Evolutionary conservation across 371 early-diverging fungal genomes (phyloP).

Genomic region (Mortierella sp.): DNA sequence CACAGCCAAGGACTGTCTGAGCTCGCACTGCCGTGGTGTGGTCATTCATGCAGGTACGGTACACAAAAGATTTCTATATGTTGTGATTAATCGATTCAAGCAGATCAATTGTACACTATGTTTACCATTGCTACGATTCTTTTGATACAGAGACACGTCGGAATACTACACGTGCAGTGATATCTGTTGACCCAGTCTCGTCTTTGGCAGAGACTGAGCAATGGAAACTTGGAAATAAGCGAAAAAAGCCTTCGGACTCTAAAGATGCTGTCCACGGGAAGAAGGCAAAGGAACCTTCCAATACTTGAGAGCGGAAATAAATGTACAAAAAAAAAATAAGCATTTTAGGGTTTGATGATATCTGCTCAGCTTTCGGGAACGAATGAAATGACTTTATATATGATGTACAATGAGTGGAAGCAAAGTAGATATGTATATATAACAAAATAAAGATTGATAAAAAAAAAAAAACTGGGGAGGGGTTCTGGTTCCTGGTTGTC

Average conservation of each 20-base stretch:
- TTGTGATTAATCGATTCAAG: too few species aligned
- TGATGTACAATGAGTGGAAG: background rate
- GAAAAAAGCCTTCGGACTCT: conserved; percentile 23
- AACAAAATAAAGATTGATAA: background rate
- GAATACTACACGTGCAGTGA: conserved; percentile 65
- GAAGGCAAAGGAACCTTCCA: conserved; percentile 22
- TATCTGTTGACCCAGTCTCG: conserved; percentile 60
- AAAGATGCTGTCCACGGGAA: conserved; percentile 25
- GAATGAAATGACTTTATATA: conserved; percentile 7
- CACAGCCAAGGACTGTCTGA: conserved; percentile 63
- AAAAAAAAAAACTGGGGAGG: background rate
- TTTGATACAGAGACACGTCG: conserved; percentile 68
- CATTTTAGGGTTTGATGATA: conserved; percentile 3
- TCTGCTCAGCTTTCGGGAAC: background rate
- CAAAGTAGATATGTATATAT: background rate
- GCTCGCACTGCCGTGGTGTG: conserved; percentile 65
- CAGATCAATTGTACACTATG: background rate
- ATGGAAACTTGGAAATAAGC: conserved; percentile 55
- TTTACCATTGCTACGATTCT: background rate
- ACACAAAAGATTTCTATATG: background rate
- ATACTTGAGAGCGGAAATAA: conserved; percentile 7
- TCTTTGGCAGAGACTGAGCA: conserved; percentile 38
- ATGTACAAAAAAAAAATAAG: conserved; percentile 7
- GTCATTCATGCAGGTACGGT: conserved; percentile 68
- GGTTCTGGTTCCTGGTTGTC: background rate